Evolutionary conservation across 2,329 filamentous ascomycete species (phyloP).

Genomic region (Immersiporthe knoxdaviesiana): DNA sequence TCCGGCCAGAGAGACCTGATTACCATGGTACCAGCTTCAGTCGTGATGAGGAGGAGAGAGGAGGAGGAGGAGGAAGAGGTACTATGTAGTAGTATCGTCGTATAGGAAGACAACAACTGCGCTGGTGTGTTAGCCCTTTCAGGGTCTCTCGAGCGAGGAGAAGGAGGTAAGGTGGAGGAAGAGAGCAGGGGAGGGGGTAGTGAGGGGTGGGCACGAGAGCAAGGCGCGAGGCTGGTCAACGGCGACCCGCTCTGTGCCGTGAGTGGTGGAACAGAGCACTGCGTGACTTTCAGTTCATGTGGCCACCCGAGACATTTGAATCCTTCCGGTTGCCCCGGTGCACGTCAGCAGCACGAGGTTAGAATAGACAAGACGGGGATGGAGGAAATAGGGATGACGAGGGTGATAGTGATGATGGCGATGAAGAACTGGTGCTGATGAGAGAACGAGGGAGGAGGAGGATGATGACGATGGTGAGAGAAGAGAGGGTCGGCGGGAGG

Average conservation of each 20-base stretch:
- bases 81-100: no score
- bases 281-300: slow-evolving; percentile 37
- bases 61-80: no score
- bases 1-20: neutral
- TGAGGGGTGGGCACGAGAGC: neutral
- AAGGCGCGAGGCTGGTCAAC: neutral
- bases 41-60: neutral
- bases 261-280: slow-evolving; percentile 6
- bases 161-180: neutral
- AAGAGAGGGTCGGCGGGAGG: no score
- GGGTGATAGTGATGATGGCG: neutral
- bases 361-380: neutral
- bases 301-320: slow-evolving; percentile 32
- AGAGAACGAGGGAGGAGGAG: neutral
- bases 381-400: neutral
- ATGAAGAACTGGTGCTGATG: neutral
- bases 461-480: neutral
- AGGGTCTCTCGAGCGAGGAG: neutral
- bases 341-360: slow-evolving; percentile 1
- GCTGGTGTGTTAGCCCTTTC: neutral
- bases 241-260: slow-evolving; percentile 23
- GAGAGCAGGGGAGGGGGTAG: no score
- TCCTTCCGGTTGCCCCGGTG: slow-evolving; percentile 14
- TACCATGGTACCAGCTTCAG: neutral
- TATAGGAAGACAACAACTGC: neutral